A percentile compares a stretch with the other conserved stretches of the same genome.
Conservation (phyloP, 148 eudicot genomes). For the Selenicereus undatus region DNA sequence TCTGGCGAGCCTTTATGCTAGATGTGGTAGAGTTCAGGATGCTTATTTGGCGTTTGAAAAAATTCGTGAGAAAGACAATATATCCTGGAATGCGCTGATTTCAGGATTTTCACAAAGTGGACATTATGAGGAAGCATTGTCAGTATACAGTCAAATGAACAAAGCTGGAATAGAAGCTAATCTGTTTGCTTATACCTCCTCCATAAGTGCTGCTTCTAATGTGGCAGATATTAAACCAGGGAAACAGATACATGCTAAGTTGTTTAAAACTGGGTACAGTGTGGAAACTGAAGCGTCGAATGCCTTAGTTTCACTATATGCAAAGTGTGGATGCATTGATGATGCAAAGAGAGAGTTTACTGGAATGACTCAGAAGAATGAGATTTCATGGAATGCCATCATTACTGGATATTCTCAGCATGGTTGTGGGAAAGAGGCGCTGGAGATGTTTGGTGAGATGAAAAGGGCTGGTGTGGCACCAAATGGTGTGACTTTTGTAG, state of each 20-base stretch:
- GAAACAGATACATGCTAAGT: slow-evolving; percentile 68
- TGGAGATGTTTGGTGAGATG: slow-evolving; percentile 73
- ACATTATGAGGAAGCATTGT: slow-evolving; percentile 63
- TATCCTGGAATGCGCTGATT: slow-evolving; percentile 81
- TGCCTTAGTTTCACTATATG: slow-evolving; percentile 65
- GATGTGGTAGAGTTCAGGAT: slow-evolving; percentile 72
- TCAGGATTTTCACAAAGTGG: slow-evolving; percentile 89
- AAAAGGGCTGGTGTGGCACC: slow-evolving; percentile 50
- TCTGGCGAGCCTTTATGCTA: slow-evolving; percentile 66
- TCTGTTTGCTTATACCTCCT: slow-evolving; percentile 68
- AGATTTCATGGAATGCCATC: slow-evolving; percentile 87
- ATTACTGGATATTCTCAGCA: slow-evolving; percentile 89
- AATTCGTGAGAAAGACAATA: slow-evolving; percentile 54
- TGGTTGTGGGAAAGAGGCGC: slow-evolving; percentile 64
- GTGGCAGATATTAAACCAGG: slow-evolving; percentile 68
- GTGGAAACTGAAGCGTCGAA: slow-evolving; percentile 75
- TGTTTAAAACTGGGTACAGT: slow-evolving; percentile 60
- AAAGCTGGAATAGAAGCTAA: slow-evolving; percentile 56
- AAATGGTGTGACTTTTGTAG: slow-evolving; percentile 69
- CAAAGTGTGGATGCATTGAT: slow-evolving; percentile 72
- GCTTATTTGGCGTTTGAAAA: slow-evolving; percentile 67
- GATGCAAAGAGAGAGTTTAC: slow-evolving; percentile 65
- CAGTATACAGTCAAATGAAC: slow-evolving; percentile 65
- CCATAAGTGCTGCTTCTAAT: slow-evolving; percentile 87
- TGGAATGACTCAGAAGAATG: slow-evolving; percentile 54